phyloP scores from a whole-genome alignment of 495 filamentous ascomycete genomes.

The Aspergillus baeticus region DNA sequence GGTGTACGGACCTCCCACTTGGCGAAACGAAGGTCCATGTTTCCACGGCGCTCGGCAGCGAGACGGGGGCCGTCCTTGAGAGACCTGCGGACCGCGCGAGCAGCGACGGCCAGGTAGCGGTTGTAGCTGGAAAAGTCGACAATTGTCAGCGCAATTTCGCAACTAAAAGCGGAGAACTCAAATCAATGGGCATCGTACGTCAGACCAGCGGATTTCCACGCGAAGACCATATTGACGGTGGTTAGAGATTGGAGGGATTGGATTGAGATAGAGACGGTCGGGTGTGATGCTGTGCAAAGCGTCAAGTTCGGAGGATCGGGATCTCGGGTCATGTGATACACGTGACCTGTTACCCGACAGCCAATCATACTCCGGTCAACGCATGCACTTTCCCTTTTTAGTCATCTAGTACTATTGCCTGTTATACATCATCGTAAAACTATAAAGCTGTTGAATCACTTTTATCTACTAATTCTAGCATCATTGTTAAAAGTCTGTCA shows the following conservation, averaged over 20 bases:
- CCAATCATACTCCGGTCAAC: neutral
- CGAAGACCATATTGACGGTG: constrained; percentile 85
- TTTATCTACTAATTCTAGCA: too few species aligned
- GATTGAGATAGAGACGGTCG: constrained; percentile 31
- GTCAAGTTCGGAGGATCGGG: constrained; percentile 45
- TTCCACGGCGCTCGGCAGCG: constrained; percentile 82
- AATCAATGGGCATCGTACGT: constrained; percentile 59
- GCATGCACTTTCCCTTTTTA: neutral
- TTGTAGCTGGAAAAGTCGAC: constrained; percentile 48
- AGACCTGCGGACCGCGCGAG: constrained; percentile 69
- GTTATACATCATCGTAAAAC: neutral
- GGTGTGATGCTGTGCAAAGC: constrained; percentile 34
- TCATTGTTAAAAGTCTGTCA: too few species aligned
- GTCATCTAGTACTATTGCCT: too few species aligned
- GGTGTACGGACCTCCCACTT: constrained; percentile 87
- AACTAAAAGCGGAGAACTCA: neutral
- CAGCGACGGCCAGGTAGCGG: constrained; percentile 56
- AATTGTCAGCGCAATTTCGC: constrained; percentile 17
- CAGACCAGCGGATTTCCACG: constrained; percentile 97
- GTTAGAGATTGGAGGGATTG: constrained; percentile 24
- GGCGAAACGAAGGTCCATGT: constrained; percentile 86
- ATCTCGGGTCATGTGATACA: constrained; percentile 35
- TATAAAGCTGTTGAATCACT: too few species aligned
- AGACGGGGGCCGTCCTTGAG: constrained; percentile 91
- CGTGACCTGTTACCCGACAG: constrained; percentile 6